Percentiles rank a stretch among this genome's conserved stretches.
These are phyloP conservation scores for Cronartium quercuum DNA, from an alignment of 1,284 basidiomycete genomes.

Conservation along the genomic window DNA sequence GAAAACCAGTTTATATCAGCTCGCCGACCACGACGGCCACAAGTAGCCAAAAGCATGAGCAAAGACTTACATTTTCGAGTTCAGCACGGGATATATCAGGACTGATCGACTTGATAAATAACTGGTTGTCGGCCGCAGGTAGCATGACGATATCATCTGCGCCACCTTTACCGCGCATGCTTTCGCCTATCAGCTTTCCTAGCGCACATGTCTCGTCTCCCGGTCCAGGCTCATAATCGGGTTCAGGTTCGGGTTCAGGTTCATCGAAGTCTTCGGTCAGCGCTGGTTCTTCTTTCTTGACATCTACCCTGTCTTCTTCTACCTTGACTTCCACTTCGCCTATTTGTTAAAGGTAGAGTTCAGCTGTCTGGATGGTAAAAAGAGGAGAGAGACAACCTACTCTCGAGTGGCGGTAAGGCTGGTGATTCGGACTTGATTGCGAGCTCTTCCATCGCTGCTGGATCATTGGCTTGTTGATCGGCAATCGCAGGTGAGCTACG, in stretches of 20 bases:
- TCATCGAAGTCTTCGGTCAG: constrained; percentile 14
- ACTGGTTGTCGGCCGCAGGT: constrained; percentile 71
- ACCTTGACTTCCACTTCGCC: too few species aligned
- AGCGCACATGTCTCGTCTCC: constrained; percentile 8
- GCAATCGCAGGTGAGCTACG: not conserved
- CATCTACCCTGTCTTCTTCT: too few species aligned
- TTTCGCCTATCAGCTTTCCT: constrained; percentile 38
- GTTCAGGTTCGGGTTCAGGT: constrained; percentile 21
- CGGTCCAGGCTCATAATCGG: constrained; percentile 8
- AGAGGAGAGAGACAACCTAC: not conserved
- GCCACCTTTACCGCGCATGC: constrained; percentile 29
- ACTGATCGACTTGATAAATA: constrained; percentile 88
- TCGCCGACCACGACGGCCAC: constrained; percentile 53
- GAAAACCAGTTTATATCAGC: not conserved
- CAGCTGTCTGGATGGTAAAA: not conserved
- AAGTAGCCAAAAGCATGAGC: constrained; percentile 45
- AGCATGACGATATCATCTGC: constrained; percentile 56
- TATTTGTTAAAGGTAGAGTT: not conserved
- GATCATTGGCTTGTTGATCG: not conserved
- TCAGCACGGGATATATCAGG: constrained; percentile 79
- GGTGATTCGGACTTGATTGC: constrained; percentile 1
- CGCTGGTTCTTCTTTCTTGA: not conserved
- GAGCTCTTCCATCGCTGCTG: not conserved
- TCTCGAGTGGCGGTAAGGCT: not conserved
- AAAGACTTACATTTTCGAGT: constrained; percentile 67